phyloP scores from a whole-genome alignment of 106 monocot genomes.

The Phalaenopsis aphrodite region DNA sequence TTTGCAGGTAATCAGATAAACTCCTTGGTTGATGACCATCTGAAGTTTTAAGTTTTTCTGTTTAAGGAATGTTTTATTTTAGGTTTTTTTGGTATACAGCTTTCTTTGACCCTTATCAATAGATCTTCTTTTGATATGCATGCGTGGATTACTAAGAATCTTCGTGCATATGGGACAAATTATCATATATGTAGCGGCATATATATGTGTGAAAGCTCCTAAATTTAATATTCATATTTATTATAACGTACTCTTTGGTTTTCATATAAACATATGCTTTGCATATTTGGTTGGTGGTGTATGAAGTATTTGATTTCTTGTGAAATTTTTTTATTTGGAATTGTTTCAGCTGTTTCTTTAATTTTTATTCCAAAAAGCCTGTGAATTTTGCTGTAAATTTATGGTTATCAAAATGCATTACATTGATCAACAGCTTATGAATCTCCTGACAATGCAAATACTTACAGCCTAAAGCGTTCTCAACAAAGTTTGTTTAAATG shows the following conservation, averaged over 20 bases:
- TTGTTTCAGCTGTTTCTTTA: background rate
- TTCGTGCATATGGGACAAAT: background rate
- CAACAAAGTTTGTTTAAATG: too few relatives aligned
- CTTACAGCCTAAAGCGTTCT: background rate
- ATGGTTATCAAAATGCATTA: background rate
- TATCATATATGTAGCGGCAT: background rate
- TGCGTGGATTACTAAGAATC: background rate
- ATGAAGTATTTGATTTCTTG: background rate
- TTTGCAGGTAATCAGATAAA: slow-evolving; percentile 53
- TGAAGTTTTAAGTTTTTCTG: background rate
- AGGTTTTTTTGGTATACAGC: background rate
- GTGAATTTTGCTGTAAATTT: background rate
- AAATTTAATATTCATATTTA: background rate
- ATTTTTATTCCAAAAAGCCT: background rate
- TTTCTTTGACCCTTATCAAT: background rate
- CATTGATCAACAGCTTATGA: background rate
- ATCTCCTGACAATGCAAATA: background rate
- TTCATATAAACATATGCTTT: background rate
- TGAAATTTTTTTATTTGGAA: background rate
- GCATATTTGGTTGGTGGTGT: background rate
- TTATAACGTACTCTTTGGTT: background rate
- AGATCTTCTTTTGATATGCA: background rate
- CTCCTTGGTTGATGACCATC: background rate
- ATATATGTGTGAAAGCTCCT: background rate
- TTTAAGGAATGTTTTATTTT: slow-evolving; percentile 2